phyloP scores from a whole-genome alignment of 2,329 filamentous ascomycete genomes.

The Rhexocercosporidium sp. region DNA sequence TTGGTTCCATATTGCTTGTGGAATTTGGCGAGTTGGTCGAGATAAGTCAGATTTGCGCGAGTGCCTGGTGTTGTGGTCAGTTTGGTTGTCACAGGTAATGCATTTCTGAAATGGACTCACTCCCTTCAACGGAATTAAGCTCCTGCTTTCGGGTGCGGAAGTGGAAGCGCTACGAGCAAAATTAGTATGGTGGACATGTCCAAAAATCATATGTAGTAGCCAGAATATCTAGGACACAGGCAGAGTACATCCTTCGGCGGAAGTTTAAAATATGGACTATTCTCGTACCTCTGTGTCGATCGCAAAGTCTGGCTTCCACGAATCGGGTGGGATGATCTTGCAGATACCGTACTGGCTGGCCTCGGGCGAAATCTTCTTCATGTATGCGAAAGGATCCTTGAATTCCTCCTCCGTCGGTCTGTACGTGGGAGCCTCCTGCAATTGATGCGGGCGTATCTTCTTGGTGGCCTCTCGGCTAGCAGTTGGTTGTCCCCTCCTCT shows the following conservation, averaged over 20 bases:
- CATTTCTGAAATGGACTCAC: constrained; percentile 57
- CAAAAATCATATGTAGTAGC: background rate
- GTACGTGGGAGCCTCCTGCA: constrained; percentile 90
- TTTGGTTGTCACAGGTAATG: constrained; percentile 12
- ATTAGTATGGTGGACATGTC: constrained; percentile 32
- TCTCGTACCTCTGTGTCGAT: constrained; percentile 90
- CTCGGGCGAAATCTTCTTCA: constrained; percentile 87
- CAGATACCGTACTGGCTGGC: constrained; percentile 88
- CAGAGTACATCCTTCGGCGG: background rate
- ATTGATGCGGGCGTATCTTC: constrained; percentile 78
- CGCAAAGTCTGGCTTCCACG: constrained; percentile 93
- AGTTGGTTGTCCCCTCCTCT: constrained; percentile 84
- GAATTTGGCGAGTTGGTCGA: constrained; percentile 93
- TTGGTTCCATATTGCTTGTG: constrained; percentile 97
- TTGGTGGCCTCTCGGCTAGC: constrained; percentile 78
- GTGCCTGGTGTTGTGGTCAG: constrained; percentile 65
- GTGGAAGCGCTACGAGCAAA: constrained; percentile 80
- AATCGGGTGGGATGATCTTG: constrained; percentile 93
- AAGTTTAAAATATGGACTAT: background rate
- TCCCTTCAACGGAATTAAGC: constrained; percentile 97
- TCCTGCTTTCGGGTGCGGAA: constrained; percentile 96
- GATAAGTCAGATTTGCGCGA: constrained; percentile 92
- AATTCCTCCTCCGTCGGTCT: constrained; percentile 92
- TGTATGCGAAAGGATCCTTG: constrained; percentile 91
- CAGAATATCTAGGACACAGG: background rate